These are phyloP conservation scores for Dactylellina leptospora DNA, from an alignment of 2,329 filamentous ascomycete species.

Conservation along the genomic window DNA sequence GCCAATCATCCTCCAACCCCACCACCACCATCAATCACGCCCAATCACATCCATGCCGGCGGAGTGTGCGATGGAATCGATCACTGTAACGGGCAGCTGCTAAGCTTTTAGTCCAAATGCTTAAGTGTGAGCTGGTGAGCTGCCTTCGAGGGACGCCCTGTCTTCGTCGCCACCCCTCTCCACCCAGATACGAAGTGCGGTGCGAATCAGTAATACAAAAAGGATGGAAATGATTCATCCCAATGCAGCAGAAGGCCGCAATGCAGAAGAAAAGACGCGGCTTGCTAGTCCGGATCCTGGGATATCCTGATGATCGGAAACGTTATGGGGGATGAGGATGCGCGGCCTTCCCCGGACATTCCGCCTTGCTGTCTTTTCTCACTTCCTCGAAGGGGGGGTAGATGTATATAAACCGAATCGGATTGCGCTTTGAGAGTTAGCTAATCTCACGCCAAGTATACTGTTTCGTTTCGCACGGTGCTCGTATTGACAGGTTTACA, in stretches of 20 bases:
- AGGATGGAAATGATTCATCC: slow-evolving; percentile 27
- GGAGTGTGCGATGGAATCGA: too few species aligned
- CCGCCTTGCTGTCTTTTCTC: too few species aligned
- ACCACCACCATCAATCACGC: slow-evolving; percentile 20
- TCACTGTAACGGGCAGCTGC: slow-evolving; percentile 38
- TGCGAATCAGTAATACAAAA: not conserved
- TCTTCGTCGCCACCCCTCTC: slow-evolving; percentile 6
- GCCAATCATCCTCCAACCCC: slow-evolving; percentile 22
- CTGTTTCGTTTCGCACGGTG: too few species aligned
- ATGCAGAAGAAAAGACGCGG: too few species aligned
- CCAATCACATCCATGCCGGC: not conserved
- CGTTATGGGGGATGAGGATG: slow-evolving; percentile 17
- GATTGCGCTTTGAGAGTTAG: too few species aligned
- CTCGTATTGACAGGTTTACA: too few species aligned
- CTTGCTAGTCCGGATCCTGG: not conserved
- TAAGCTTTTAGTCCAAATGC: slow-evolving; percentile 32
- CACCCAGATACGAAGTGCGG: not conserved
- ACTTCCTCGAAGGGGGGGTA: too few species aligned
- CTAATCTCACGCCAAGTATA: too few species aligned
- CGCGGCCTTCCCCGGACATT: not conserved
- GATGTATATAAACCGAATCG: too few species aligned
- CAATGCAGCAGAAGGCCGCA: slow-evolving; percentile 20
- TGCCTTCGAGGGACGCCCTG: slow-evolving; percentile 10
- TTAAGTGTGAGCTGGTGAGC: slow-evolving; percentile 22
- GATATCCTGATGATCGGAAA: slow-evolving; percentile 18